Base-by-base conservation (phyloP, 768 basidiomycete species). In the Xerocomellus chrysenteron region DNA sequence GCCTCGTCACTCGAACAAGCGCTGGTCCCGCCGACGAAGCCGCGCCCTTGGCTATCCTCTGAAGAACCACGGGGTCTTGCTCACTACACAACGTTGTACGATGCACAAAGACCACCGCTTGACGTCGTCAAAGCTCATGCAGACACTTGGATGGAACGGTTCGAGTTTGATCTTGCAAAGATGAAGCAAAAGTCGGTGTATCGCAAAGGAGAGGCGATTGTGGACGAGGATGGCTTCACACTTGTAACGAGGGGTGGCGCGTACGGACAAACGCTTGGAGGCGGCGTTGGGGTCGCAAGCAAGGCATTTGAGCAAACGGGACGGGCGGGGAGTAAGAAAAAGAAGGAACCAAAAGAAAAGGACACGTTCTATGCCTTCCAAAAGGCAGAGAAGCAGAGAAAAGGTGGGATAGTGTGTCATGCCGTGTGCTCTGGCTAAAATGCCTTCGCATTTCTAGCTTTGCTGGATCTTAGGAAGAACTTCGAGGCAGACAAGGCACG, bases 221-320 rank as follows among this genome's bases (percentile, higher is more conserved):
- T 96, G 42, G 94, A 98, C 69, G 93, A 90, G 57, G 94, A 98
- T 58, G 94, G 94, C 3, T 98, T 96, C 70, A 96, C 93, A 12
- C 82, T 98, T 13, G 94, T 98, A 36, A 90, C 88, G n/a, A 81
- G 94, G 37, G 92, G 93, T 5, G 94, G 94, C 13, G 87, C 88
- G 21, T 94, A 94, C 64, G 94, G 94, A 5, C 80, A 92, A 67
- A 91, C 91, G 1, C 76, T 94, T 5, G 94, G 94, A 30, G 92
- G 93, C 14, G 93, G 92, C 1, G 79, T 83, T 36, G 79, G 76
- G 2, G 81, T 87, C 9, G 84, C 83, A 11, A 81, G 76, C 69
- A 90, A 89, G 70, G 74, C 75, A 65, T 86, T 77, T 62, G 73
- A 78, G 64, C 68, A 59, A 16, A 70, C 67, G 1, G 74, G 71